phyloP scores from a whole-genome alignment of 805 yeast species.

The Pichia deserticola region DNA sequence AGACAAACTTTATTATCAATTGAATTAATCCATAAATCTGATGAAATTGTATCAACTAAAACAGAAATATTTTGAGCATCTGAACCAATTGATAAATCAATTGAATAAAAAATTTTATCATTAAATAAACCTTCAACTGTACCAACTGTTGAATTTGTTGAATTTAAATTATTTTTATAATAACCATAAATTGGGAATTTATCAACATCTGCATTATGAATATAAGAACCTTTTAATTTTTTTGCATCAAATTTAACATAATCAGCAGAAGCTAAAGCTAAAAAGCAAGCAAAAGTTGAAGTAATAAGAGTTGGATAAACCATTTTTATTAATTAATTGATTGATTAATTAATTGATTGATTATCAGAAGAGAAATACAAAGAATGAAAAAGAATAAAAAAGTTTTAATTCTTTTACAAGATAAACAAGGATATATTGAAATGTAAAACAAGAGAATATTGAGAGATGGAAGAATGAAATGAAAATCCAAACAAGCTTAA shows the following conservation, averaged over 20 bases:
- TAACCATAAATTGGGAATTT: constrained; percentile 7
- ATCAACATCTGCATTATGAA: constrained; percentile 7
- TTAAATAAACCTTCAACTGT: constrained; percentile 6
- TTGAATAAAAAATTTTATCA: constrained; percentile 35
- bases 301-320: neutral
- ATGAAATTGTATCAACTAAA: constrained; percentile 59
- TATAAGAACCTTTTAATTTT: constrained; percentile 10
- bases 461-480: too few relatives aligned
- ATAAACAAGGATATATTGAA: too few relatives aligned
- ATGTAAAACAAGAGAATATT: too few relatives aligned
- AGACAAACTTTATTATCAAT: constrained; percentile 6
- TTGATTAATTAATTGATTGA: neutral
- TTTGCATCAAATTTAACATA: constrained; percentile 6
- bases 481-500: too few relatives aligned
- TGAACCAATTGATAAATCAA: constrained; percentile 43
- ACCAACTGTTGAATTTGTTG: neutral
- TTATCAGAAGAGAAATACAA: neutral
- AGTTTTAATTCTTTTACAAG: too few relatives aligned
- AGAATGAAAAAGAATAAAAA: too few relatives aligned
- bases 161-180: neutral
- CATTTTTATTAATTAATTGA: neutral
- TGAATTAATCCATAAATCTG: constrained; percentile 52
- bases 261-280: constrained; percentile 3
- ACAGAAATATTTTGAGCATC: constrained; percentile 43
- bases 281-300: neutral